These are phyloP conservation scores for Allantophomopsis cytisporea DNA, from an alignment of 2,329 filamentous ascomycete species.

Conservation along the genomic window DNA sequence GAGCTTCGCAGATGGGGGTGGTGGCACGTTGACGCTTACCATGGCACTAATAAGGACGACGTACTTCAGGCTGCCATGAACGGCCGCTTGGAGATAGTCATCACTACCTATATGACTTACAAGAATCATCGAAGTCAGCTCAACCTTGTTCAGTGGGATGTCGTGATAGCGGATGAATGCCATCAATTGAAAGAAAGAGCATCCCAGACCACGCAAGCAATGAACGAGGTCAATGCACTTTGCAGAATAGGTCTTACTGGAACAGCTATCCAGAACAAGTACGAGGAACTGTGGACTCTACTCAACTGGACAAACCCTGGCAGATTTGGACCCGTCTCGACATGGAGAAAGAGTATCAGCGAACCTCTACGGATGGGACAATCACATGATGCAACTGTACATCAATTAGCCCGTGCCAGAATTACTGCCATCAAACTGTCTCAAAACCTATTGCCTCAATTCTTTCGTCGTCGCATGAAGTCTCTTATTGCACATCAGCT, in stretches of 20 bases:
- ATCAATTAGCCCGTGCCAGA: constrained; percentile 69
- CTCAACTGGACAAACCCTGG: constrained; percentile 95
- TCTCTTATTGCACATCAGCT: constrained; percentile 81
- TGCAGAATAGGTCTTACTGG: constrained; percentile 90
- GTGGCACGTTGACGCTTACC: constrained; percentile 81
- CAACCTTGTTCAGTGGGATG: constrained; percentile 86
- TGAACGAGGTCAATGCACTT: constrained; percentile 82
- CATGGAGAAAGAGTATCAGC: constrained; percentile 70
- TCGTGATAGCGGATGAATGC: constrained; percentile 87
- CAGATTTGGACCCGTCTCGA: constrained; percentile 47
- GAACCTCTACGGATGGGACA: constrained; percentile 77
- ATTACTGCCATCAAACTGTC: constrained; percentile 76
- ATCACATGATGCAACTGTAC: constrained; percentile 77
- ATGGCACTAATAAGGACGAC: constrained; percentile 56
- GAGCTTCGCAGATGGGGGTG: constrained; percentile 87
- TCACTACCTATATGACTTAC: constrained; percentile 91
- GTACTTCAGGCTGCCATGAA: constrained; percentile 59
- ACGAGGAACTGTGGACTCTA: constrained; percentile 92
- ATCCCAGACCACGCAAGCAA: constrained; percentile 68
- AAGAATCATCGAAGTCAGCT: constrained; percentile 59
- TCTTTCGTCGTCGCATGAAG: constrained; percentile 90
- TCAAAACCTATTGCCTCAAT: constrained; percentile 73
- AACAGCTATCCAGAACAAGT: constrained; percentile 95
- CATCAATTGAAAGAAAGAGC: constrained; percentile 73
- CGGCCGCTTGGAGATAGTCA: constrained; percentile 76